Percentiles rank a stretch among this genome's conserved stretches.
phyloP scores from a whole-genome alignment of 2,329 filamentous ascomycete species.

The Trichophyton rubrum region DNA sequence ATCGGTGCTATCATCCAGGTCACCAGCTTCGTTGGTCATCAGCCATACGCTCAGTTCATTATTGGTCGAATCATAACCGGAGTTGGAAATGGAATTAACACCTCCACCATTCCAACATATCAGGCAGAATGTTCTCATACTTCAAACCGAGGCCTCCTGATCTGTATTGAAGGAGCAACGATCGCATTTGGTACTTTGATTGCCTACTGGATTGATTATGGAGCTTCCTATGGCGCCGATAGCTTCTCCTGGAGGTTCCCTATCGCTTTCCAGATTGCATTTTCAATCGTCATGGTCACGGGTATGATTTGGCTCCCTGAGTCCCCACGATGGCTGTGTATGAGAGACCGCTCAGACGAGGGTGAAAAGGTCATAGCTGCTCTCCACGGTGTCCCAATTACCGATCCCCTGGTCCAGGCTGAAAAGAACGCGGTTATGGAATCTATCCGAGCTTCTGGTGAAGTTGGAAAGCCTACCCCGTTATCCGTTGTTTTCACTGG shows the following conservation, averaged over 20 bases:
- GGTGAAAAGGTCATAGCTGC: slow-evolving; percentile 36
- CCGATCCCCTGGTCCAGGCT: slow-evolving; percentile 40
- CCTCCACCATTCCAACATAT: slow-evolving; percentile 36
- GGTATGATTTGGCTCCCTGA: slow-evolving; percentile 27
- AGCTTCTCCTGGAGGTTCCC: slow-evolving; percentile 35
- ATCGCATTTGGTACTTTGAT: slow-evolving; percentile 36
- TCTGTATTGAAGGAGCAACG: slow-evolving; percentile 41
- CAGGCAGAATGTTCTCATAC: slow-evolving; percentile 38
- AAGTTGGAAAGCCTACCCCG: slow-evolving; percentile 35
- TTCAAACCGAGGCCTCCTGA: slow-evolving; percentile 44
- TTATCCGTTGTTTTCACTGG: slow-evolving; percentile 37
- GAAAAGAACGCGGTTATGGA: slow-evolving; percentile 16
- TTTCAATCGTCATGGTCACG: slow-evolving; percentile 31
- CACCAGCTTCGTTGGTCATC: slow-evolving; percentile 10
- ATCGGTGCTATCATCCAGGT: slow-evolving; percentile 19
- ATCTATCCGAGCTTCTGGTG: slow-evolving; percentile 39
- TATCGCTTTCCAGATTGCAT: slow-evolving; percentile 37
- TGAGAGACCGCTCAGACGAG: slow-evolving; percentile 28
- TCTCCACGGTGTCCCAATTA: slow-evolving; percentile 17
- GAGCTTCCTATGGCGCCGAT: slow-evolving; percentile 16
- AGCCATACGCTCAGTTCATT: slow-evolving; percentile 37
- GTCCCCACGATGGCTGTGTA: slow-evolving; percentile 22
- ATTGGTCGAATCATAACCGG: slow-evolving; percentile 38
- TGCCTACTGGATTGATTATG: slow-evolving; percentile 36
- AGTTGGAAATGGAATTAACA: slow-evolving; percentile 41